Evolutionary conservation across 306 rosid species (phyloP).

Genomic region (Prunus kanzakura): DNA sequence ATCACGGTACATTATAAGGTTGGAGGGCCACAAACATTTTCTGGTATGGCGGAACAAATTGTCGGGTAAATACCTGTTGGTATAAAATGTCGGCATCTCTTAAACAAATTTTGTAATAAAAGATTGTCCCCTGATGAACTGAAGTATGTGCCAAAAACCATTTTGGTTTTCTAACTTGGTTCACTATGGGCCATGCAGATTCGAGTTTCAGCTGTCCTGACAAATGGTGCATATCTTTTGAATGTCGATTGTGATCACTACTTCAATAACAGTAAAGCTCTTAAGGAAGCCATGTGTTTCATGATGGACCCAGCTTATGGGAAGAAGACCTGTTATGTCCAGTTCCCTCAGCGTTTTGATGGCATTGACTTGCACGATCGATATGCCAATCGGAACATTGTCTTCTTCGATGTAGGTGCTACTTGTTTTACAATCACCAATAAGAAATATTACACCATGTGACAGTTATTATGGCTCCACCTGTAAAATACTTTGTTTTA

Average conservation of each 20-base stretch:
- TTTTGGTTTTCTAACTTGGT: conserved; percentile 26
- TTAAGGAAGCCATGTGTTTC: conserved; percentile 99
- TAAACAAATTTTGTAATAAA: conserved; percentile 1
- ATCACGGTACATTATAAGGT: not conserved
- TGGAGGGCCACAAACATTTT: not conserved
- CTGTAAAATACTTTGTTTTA: not conserved
- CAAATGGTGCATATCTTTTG: conserved; percentile 94
- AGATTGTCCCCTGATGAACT: conserved; percentile 5
- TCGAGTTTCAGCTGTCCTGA: conserved; percentile 97
- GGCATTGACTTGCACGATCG: conserved; percentile 98
- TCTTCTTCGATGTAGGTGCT: conserved; percentile 86
- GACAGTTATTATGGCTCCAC: not conserved
- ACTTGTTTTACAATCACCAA: conserved; percentile 3
- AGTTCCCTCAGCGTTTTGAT: conserved; percentile 97
- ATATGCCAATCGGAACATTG: conserved; percentile 98
- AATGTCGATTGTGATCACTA: conserved; percentile 99
- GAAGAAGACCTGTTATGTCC: conserved; percentile 95
- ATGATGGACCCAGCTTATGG: conserved; percentile 96
- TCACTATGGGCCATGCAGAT: conserved; percentile 53
- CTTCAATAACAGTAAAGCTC: conserved; percentile 96
- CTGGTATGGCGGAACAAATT: too few relatives aligned
- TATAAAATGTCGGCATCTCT: not conserved
- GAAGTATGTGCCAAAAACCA: not conserved
- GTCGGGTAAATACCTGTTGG: not conserved
- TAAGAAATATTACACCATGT: not conserved